Base-by-base conservation (phyloP, 495 filamentous ascomycete genomes). In the Talaromyces adpressus region DNA sequence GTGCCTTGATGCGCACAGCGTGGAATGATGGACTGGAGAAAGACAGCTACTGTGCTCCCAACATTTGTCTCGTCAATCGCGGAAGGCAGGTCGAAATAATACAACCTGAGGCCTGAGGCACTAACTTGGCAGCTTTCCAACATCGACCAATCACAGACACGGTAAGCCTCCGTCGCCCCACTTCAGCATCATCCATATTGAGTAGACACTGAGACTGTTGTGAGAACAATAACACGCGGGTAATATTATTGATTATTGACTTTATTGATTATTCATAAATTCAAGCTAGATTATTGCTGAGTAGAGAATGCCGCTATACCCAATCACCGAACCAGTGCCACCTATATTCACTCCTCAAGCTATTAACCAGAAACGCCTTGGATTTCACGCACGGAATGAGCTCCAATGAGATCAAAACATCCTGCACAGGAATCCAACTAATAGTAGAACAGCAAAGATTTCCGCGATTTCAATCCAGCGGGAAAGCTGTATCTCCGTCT, bases 391-490 rank as follows among this genome's bases (percentile, higher is more conserved):
- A 58, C 27, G 4, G 3, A 32, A 18, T 18, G 53, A 58, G 6
- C 25, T 58, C 8, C 27, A 58, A 62, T 56, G 52, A 56, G n/a
- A 11, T 56, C 52, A 60, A 14, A 56, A 20, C 62, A 16, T 5
- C 29, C 51, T 54, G 27, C 22, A 57, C 9, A 58, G 34, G 23
- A 57, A 6, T 32, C 51, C 62, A 45, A 63, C 27, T 36, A 27
- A 73, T 36, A 36, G 71, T 61, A 27, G 64, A 8, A 85, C 78
- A 61, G 74, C 70, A 65, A 88, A 87, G 57, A 87, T 84, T 61
- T 83, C 77, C 6, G 77, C 73, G 61, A 87, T 69, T 62, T 89
- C 86, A 65, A 69, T 77, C 73, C 79, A 82, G 59, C 80, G 79
- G 8, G 70, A 66, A 25, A 85, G 65, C 36, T 75, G 73, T 29